Conservation (phyloP, 805 yeast species). For the Metschnikowia cerradonensis region DNA sequence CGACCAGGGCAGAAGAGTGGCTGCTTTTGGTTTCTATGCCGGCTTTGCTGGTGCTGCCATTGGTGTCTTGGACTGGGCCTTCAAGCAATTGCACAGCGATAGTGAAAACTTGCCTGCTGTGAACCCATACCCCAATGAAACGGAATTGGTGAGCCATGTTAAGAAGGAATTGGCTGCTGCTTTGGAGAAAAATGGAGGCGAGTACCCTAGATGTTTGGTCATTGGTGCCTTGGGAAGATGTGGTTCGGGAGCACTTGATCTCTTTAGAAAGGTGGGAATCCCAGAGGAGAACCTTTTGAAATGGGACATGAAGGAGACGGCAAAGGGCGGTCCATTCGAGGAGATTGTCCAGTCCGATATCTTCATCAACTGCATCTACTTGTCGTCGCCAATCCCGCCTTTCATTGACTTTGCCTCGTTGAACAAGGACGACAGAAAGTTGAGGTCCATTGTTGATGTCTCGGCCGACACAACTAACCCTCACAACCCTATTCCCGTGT, state of each 20-base stretch:
- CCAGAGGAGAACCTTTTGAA: constrained; percentile 78
- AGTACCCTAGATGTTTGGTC: constrained; percentile 73
- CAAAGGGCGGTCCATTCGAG: constrained; percentile 93
- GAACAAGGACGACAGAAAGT: constrained; percentile 63
- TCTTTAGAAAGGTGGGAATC: constrained; percentile 77
- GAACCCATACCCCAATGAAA: constrained; percentile 78
- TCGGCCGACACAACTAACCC: constrained; percentile 99
- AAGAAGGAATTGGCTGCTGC: constrained; percentile 56
- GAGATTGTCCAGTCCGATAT: constrained; percentile 87
- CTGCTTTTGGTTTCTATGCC: constrained; percentile 99
- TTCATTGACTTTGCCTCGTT: constrained; percentile 70
- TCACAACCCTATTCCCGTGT: constrained; percentile 95
- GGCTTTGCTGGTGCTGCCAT: constrained; percentile 99
- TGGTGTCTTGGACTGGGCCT: constrained; percentile 92
- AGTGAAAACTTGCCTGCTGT: constrained; percentile 73
- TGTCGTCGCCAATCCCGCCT: constrained; percentile 91
- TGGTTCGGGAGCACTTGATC: constrained; percentile 93
- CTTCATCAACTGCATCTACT: constrained; percentile 93
- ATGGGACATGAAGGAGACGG: constrained; percentile 98
- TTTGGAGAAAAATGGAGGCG: constrained; percentile 52
- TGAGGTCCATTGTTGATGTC: constrained; percentile 93
- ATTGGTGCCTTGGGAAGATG: constrained; percentile 99
- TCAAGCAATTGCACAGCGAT: constrained; percentile 72
- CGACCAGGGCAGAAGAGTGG: constrained; percentile 95
- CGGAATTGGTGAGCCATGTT: constrained; percentile 67